These are phyloP conservation scores for Aspergillus amoenus DNA, from an alignment of 2,329 filamentous ascomycete genomes.

Conservation along the genomic window DNA sequence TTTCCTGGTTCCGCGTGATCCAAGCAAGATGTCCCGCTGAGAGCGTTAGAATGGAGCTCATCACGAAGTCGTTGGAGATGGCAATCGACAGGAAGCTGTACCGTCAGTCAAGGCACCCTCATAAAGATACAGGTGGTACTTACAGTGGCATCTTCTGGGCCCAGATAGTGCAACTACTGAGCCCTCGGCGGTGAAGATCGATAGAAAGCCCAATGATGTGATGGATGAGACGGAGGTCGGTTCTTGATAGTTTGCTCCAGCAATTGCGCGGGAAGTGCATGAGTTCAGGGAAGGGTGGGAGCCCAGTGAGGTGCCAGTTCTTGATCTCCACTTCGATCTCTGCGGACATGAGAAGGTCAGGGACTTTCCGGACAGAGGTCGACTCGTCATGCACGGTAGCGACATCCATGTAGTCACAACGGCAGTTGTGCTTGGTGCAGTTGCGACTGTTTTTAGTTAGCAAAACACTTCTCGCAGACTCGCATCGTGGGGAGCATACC, in stretches of 20 bases:
- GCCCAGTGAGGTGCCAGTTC: constrained; percentile 78
- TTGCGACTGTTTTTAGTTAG: constrained; percentile 66
- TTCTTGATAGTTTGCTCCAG: constrained; percentile 69
- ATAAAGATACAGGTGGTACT: constrained; percentile 38
- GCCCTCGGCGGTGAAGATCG: constrained; percentile 73
- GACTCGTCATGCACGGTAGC: constrained; percentile 60
- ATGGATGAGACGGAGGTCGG: constrained; percentile 84
- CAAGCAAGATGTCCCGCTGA: constrained; percentile 94
- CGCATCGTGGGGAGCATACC: constrained; percentile 56
- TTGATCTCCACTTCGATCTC: constrained; percentile 79
- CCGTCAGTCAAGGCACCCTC: constrained; percentile 7
- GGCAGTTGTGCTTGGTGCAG: constrained; percentile 98
- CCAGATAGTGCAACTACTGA: constrained; percentile 87
- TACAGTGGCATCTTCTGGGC: constrained; percentile 89
- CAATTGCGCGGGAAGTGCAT: constrained; percentile 72
- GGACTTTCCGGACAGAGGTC: constrained; percentile 51
- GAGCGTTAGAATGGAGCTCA: constrained; percentile 88
- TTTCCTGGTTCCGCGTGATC: constrained; percentile 80
- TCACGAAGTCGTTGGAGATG: constrained; percentile 79
- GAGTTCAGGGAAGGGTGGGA: constrained; percentile 82
- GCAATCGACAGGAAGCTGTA: constrained; percentile 77
- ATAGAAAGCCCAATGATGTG: constrained; percentile 84
- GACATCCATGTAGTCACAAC: constrained; percentile 95
- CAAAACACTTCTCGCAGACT: not conserved
- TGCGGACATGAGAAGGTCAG: constrained; percentile 77